phyloP scores from a whole-genome alignment of 768 basidiomycete genomes.

The Tricholoma flavovirens region DNA sequence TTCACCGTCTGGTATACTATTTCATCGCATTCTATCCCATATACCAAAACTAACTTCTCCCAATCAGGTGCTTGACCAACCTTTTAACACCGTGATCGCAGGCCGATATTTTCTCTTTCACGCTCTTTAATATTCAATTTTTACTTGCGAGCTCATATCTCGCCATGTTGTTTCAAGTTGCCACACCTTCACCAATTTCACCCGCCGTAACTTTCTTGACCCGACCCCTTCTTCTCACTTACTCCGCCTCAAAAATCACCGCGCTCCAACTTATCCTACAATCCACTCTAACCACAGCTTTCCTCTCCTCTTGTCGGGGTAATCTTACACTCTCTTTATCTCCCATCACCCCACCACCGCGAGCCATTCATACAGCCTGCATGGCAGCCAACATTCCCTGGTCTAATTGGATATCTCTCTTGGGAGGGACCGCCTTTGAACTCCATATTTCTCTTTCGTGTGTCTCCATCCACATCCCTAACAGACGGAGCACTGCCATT shows the following conservation, averaged over 20 bases:
- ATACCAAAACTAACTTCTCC: not conserved
- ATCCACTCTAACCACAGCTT: slow-evolving; percentile 22
- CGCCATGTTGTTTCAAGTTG: not conserved
- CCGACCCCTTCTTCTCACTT: slow-evolving; percentile 26
- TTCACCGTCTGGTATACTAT: too few relatives aligned
- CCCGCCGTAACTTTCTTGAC: slow-evolving; percentile 30
- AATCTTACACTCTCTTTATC: slow-evolving; percentile 23
- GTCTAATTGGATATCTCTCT: slow-evolving; percentile 31
- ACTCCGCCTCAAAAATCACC: slow-evolving; percentile 18
- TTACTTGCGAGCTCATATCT: not conserved
- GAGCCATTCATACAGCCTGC: slow-evolving; percentile 30
- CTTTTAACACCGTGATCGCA: not conserved
- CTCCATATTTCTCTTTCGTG: slow-evolving; percentile 25
- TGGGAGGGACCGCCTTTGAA: slow-evolving; percentile 30
- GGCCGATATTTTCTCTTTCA: slow-evolving; percentile 1
- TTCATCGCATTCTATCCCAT: too few relatives aligned
- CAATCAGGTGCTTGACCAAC: not conserved
- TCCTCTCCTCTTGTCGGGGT: slow-evolving; percentile 8
- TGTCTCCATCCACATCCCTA: slow-evolving; percentile 22
- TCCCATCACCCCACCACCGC: slow-evolving; percentile 24
- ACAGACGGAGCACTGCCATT: slow-evolving; percentile 20
- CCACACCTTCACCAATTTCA: not conserved
- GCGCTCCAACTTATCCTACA: slow-evolving; percentile 27
- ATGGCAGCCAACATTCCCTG: slow-evolving; percentile 27
- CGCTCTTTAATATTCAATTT: not conserved